phyloP scores from a whole-genome alignment of 345 rosid genomes.

The Clausena lansium region DNA sequence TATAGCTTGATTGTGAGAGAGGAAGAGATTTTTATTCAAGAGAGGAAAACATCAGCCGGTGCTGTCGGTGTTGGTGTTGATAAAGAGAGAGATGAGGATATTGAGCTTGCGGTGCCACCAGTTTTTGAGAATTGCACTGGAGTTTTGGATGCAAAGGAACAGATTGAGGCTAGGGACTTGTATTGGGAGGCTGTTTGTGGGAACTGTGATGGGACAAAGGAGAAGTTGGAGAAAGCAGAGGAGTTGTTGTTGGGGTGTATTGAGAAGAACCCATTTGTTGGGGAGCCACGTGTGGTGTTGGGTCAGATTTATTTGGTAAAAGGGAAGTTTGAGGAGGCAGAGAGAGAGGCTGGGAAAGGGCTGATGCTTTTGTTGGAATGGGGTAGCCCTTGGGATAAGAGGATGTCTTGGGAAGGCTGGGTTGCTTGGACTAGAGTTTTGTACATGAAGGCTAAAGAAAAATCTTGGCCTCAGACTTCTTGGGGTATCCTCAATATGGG shows the following conservation, averaged over 20 bases:
- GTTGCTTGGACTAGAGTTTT: conserved; percentile 82
- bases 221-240: conserved; percentile 51
- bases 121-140: conserved; percentile 60
- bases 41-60: conserved; percentile 34
- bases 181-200: conserved; percentile 76
- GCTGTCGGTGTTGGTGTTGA: conserved; percentile 30
- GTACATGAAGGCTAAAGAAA: conserved; percentile 74
- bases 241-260: conserved; percentile 40
- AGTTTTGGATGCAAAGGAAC: conserved; percentile 54
- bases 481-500: conserved; percentile 86
- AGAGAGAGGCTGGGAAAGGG: conserved; percentile 60
- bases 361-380: conserved; percentile 67
- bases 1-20: conserved; percentile 65
- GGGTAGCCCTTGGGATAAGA: conserved; percentile 96
- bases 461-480: conserved; percentile 75
- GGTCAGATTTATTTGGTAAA: conserved; percentile 56
- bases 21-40: conserved; percentile 63
- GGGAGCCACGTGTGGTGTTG: conserved; percentile 80
- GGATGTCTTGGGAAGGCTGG: conserved; percentile 97
- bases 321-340: conserved; percentile 71
- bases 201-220: conserved; percentile 34
- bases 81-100: conserved; percentile 56
- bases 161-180: conserved; percentile 58
- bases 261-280: conserved; percentile 72
- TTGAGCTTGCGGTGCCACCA: conserved; percentile 77